phyloP scores from a whole-genome alignment of 1,284 basidiomycete genomes.

The Rhodotorula sp. region DNA sequence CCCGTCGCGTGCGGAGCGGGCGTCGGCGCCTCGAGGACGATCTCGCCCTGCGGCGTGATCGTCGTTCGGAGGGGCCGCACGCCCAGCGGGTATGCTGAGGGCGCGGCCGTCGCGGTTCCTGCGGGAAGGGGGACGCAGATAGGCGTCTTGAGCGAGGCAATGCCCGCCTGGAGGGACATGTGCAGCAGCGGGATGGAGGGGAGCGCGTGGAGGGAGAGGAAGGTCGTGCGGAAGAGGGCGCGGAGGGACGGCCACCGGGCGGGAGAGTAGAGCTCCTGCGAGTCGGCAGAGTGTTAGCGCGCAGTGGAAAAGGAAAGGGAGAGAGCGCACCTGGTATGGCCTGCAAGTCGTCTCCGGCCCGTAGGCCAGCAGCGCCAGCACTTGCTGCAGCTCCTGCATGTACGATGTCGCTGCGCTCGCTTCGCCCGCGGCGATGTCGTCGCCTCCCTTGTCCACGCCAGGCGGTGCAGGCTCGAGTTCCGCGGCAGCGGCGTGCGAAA shows the following conservation, averaged over 20 bases:
- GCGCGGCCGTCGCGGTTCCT: conserved; percentile 2
- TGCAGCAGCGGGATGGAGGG: conserved; percentile 82
- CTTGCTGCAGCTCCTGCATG: conserved; percentile 78
- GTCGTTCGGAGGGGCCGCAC: conserved; percentile 6
- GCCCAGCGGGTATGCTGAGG: conserved; percentile 14
- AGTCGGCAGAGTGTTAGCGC: background rate
- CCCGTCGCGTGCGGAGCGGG: conserved; percentile 4
- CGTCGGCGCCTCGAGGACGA: conserved; percentile 16
- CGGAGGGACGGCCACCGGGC: conserved; percentile 73
- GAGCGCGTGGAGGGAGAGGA: conserved; percentile 77
- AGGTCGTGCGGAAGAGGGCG: conserved; percentile 75
- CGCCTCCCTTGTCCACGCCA: background rate
- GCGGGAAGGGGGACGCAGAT: conserved; percentile 56
- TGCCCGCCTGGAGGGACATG: conserved; percentile 67
- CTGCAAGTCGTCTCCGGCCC: conserved; percentile 65
- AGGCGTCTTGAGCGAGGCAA: conserved; percentile 48
- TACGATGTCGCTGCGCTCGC: background rate
- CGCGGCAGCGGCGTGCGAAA: conserved; percentile 69
- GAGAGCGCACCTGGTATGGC: conserved; percentile 55
- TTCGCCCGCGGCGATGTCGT: background rate
- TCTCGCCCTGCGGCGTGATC: conserved; percentile 17
- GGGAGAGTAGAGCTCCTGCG: conserved; percentile 75
- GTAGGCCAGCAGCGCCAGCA: conserved; percentile 74
- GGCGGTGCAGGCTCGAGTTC: conserved; percentile 1
- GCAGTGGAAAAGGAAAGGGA: background rate